Evolutionary conservation across 441 rosid species (phyloP).

Genomic region (Gossypium laxum): DNA sequence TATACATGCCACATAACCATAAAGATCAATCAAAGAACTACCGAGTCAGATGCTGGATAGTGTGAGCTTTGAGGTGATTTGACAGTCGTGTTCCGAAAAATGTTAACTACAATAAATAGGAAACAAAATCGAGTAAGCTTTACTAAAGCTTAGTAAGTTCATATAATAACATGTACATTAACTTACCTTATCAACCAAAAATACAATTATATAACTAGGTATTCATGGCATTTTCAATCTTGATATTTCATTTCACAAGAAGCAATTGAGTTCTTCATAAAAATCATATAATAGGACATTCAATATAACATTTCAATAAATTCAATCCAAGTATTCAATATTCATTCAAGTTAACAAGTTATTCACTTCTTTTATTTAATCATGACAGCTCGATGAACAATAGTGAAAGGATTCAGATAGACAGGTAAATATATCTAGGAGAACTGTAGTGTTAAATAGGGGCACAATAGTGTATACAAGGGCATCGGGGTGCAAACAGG

Average conservation of each 20-base stretch:
- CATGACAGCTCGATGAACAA: not conserved
- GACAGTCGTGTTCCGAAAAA: not conserved
- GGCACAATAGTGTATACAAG: not conserved
- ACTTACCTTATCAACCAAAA: not conserved
- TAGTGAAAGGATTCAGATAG: not conserved
- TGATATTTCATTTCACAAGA: not conserved
- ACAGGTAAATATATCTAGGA: too few relatives aligned
- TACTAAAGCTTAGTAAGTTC: not conserved
- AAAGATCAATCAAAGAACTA: too few relatives aligned
- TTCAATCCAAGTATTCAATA: not conserved
- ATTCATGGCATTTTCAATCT: not conserved
- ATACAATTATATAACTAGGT: not conserved
- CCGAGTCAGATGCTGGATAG: not conserved
- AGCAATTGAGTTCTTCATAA: not conserved
- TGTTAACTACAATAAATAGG: not conserved
- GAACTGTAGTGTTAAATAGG: not conserved
- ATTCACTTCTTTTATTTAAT: not conserved
- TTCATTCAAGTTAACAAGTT: not conserved
- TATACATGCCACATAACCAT: too few relatives aligned
- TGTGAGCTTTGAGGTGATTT: not conserved
- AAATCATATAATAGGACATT: not conserved
- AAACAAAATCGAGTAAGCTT: not conserved
- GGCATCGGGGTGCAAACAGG: not conserved
- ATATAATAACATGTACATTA: not conserved
- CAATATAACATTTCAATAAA: too few relatives aligned